phyloP scores from a whole-genome alignment of 768 basidiomycete genomes.

The Leccinum subtestaceum region DNA sequence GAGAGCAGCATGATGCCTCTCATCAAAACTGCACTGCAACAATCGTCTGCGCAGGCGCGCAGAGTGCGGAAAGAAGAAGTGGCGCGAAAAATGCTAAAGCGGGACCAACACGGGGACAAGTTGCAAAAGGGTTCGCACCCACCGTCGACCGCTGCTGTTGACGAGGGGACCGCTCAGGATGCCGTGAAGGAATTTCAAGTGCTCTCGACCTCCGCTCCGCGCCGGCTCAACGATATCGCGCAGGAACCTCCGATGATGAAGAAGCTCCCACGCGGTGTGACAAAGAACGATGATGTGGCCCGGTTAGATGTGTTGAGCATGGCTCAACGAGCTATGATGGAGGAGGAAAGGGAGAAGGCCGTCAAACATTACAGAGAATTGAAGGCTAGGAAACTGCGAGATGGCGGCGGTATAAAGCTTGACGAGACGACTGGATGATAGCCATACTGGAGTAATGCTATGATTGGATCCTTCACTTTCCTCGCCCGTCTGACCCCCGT shows the following conservation, averaged over 20 bases:
- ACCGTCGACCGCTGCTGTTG: conserved; percentile 9
- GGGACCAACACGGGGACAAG: conserved; percentile 10
- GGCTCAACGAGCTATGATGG: conserved; percentile 77
- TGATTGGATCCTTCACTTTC: conserved; percentile 6
- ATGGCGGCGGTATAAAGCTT: conserved; percentile 10
- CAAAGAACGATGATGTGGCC: conserved; percentile 26
- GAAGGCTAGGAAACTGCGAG: conserved; percentile 47
- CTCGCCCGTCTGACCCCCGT: neutral
- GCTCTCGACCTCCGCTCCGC: conserved; percentile 53
- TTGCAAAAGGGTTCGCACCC: conserved; percentile 14
- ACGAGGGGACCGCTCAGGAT: conserved; percentile 22
- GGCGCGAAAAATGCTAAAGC: conserved; percentile 19
- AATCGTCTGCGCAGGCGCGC: conserved; percentile 51
- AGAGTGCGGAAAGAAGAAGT: conserved; percentile 37
- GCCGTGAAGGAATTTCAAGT: conserved; percentile 46
- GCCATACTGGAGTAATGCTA: conserved; percentile 7
- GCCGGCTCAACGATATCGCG: conserved; percentile 68
- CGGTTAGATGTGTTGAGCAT: conserved; percentile 56
- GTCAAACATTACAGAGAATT: conserved; percentile 67
- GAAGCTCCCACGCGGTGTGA: conserved; percentile 49
- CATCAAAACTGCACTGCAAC: conserved; percentile 58
- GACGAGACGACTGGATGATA: conserved; percentile 6
- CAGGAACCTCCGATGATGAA: conserved; percentile 65
- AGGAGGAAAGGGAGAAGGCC: conserved; percentile 66
- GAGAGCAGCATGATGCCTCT: conserved; percentile 68